Evolutionary conservation across 306 rosid genomes (phyloP), one percentile per base, ranked within the genome.

Genomic region (Inga oerstediana): DNA sequence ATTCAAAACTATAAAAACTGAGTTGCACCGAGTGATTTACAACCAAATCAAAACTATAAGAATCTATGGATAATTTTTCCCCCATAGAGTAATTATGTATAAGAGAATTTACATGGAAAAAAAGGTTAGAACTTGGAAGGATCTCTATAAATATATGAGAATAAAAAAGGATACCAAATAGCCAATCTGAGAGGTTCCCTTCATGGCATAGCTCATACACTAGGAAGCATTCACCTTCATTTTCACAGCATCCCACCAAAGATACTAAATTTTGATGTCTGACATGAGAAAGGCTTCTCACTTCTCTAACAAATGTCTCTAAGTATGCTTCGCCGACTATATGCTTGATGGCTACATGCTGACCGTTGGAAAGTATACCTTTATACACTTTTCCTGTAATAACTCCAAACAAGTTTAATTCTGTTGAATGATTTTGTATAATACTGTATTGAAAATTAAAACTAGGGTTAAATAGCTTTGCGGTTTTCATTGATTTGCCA

Each of bases 131-230:
- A 45, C 48, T 52, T 52, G 2, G 74, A 39, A 72, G 66, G 79
- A 3, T 10, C 52, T 51, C 66, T 8, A 8, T 2, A 9, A 52
- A 77, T 72, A 13, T 24, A 79, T 51, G 24, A 12, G 67, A 2
- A 74, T 39, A n/a, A 0, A 44, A 45, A 22, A 4, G 4, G 4
- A 41, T 84, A 93, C 93, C 93, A 83, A 91, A 93, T 74, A 93
- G 86, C 95, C 93, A 89, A 62, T 93, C 89, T 52, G 95, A 87
- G 78, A 91, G 93, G 92, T 81, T 87, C 61, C 93, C 93, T 66
- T 88, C 85, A 72, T 83, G 89, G 78, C 93, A 93, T 32, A 89
- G 82, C 80, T 93, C 97, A 85, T 93, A 93, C 61, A 89, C 90
- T 27, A 93, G 92, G 88, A 91, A 93, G 85, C 89, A 86, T 82